phyloP scores from a whole-genome alignment of 495 filamentous ascomycete genomes.

The Penicillium riverlandense region DNA sequence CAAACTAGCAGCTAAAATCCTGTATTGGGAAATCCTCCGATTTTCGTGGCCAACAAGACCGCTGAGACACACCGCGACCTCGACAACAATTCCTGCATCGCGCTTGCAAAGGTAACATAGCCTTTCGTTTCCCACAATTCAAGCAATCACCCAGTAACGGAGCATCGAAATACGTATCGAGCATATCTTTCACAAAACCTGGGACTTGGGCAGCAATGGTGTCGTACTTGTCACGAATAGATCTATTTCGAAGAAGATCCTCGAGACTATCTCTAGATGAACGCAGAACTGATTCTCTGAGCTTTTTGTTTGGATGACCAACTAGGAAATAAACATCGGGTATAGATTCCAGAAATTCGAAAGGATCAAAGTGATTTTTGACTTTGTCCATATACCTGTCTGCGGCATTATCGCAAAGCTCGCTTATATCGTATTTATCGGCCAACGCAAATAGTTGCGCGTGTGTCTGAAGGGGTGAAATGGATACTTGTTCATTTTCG shows the following conservation, averaged over 20 bases:
- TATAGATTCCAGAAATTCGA: background rate
- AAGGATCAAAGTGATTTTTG: no score
- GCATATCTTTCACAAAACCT: background rate
- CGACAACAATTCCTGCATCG: background rate
- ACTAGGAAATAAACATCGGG: background rate
- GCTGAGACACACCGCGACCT: background rate
- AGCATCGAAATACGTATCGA: background rate
- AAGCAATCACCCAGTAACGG: background rate
- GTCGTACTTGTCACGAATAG: background rate
- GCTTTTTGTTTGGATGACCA: background rate
- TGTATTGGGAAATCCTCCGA: no score
- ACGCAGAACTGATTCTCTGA: background rate
- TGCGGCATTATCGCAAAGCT: no score
- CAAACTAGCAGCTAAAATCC: no score
- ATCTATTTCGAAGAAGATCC: background rate
- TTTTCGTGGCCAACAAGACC: no score
- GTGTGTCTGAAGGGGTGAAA: no score
- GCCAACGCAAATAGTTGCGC: no score
- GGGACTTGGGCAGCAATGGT: background rate
- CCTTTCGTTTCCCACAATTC: background rate
- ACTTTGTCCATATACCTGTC: no score
- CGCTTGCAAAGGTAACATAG: background rate
- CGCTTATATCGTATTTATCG: no score
- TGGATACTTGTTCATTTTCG: no score
- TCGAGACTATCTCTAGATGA: background rate